A percentile compares a stretch with the other conserved stretches of the same genome.
Evolutionary conservation across 768 basidiomycete species (phyloP).

Genomic region (Clavulina sp.): DNA sequence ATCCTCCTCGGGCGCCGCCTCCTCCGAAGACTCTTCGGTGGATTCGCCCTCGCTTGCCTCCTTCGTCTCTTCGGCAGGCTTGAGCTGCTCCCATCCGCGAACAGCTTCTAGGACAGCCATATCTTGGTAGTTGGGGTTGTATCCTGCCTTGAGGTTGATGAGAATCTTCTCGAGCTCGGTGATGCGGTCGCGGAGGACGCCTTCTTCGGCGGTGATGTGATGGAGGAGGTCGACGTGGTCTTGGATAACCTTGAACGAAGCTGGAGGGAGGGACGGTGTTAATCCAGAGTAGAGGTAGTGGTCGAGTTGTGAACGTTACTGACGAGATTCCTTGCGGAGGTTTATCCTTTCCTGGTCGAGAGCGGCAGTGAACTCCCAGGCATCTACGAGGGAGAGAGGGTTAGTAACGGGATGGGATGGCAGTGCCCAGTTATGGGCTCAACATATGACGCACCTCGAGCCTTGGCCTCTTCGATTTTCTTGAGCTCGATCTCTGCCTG

Average conservation of each 20-base stretch:
- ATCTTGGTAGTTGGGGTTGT: slow-evolving; percentile 98
- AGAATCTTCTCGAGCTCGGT: slow-evolving; percentile 70
- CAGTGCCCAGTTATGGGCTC: not conserved
- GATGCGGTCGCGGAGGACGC: slow-evolving; percentile 57
- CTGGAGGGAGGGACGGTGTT: slow-evolving; percentile 25
- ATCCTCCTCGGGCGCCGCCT: slow-evolving; percentile 24
- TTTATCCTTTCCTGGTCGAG: slow-evolving; percentile 67
- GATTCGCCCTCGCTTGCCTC: slow-evolving; percentile 11
- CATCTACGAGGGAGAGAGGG: slow-evolving; percentile 28
- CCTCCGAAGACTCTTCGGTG: slow-evolving; percentile 14
- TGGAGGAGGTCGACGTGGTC: slow-evolving; percentile 59
- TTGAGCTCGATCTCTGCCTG: slow-evolving; percentile 40
- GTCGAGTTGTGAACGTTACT: slow-evolving; percentile 16
- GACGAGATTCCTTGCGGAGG: slow-evolving; percentile 73
- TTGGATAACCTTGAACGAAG: slow-evolving; percentile 58
- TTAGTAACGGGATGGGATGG: not conserved
- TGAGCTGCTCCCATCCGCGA: slow-evolving; percentile 73
- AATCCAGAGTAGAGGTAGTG: slow-evolving; percentile 1
- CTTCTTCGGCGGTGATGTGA: slow-evolving; percentile 54
- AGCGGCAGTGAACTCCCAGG: slow-evolving; percentile 61
- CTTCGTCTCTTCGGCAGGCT: slow-evolving; percentile 41
- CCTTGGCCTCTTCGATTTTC: slow-evolving; percentile 54
- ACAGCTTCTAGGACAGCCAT: slow-evolving; percentile 98
- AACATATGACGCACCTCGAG: slow-evolving; percentile 34
- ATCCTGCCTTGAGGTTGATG: slow-evolving; percentile 57